These are phyloP conservation scores for Toxoplasma gondii DNA, from an alignment of 169 alveolate genomes.

Conservation along the genomic window DNA sequence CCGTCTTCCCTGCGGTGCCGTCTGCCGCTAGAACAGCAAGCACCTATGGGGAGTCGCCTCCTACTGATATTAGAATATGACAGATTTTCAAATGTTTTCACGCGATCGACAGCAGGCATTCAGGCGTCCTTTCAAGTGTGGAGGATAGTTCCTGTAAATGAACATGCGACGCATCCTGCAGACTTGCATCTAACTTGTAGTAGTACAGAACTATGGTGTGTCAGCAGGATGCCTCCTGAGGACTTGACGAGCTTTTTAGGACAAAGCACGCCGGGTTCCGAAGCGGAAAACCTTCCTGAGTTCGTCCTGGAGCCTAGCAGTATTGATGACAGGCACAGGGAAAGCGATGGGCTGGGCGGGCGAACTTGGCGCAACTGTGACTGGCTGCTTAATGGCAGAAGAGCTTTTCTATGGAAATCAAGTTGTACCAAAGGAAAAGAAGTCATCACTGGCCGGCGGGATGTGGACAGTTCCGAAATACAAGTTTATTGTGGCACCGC, in stretches of 20 bases:
- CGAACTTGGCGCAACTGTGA: not conserved
- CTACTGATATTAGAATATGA: not conserved
- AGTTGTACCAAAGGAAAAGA: not conserved
- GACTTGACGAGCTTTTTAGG: not conserved
- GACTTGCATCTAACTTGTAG: not conserved
- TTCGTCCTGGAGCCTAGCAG: not conserved
- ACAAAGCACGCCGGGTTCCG: not conserved
- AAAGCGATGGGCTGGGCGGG: not conserved
- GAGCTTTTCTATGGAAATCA: conserved; percentile 13
- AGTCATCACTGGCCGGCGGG: not conserved
- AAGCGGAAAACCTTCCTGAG: not conserved
- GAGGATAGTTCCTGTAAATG: not conserved
- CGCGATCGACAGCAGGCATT: not conserved
- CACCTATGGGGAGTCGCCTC: not conserved
- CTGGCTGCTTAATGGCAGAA: not conserved
- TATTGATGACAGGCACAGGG: not conserved
- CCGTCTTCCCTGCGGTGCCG: not conserved
- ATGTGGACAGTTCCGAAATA: not conserved
- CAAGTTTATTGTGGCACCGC: not conserved
- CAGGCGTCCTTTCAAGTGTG: not conserved
- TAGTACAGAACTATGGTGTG: not conserved
- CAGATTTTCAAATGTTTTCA: not conserved
- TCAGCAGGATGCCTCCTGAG: not conserved
- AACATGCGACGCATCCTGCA: not conserved
- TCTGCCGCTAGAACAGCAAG: no score